Conservation (phyloP, 306 rosid species). For the Quercus wislizeni region DNA sequence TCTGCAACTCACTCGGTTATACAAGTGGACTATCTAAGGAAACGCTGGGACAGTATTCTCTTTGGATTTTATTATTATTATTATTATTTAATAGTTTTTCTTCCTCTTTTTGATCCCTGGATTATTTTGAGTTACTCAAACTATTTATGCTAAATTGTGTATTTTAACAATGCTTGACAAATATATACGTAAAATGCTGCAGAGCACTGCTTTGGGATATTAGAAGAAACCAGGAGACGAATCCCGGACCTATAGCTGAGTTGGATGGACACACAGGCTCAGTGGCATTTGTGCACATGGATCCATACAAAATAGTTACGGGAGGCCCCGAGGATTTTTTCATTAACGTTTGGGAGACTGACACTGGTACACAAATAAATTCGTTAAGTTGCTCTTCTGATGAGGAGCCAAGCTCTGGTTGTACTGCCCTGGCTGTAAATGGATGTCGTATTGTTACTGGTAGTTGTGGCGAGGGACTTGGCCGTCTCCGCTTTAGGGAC, state of each 20-base stretch:
- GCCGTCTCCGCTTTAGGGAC: conserved; percentile 43
- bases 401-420: conserved; percentile 13
- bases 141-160: too few relatives aligned
- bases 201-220: conserved; percentile 87
- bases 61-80: too few relatives aligned
- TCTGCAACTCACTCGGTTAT: not conserved
- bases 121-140: too few relatives aligned
- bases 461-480: conserved; percentile 1
- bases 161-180: not conserved
- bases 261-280: conserved; percentile 63
- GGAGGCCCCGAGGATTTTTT: conserved; percentile 37
- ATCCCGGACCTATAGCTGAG: conserved; percentile 51
- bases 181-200: conserved; percentile 27
- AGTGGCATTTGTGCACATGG: conserved; percentile 59
- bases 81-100: too few relatives aligned
- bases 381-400: conserved; percentile 31
- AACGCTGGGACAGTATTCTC: not conserved
- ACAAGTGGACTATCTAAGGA: conserved; percentile 4
- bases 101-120: too few relatives aligned
- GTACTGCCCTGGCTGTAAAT: conserved; percentile 62
- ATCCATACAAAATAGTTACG: conserved; percentile 67
- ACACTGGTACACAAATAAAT: conserved; percentile 49
- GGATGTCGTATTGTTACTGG: conserved; percentile 54
- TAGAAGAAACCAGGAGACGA: conserved; percentile 53
- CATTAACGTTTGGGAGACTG: conserved; percentile 60